Evolutionary conservation across 345 rosid species (phyloP), one percentile per base, ranked within the genome.

Genomic region (Hibiscus trionum): DNA sequence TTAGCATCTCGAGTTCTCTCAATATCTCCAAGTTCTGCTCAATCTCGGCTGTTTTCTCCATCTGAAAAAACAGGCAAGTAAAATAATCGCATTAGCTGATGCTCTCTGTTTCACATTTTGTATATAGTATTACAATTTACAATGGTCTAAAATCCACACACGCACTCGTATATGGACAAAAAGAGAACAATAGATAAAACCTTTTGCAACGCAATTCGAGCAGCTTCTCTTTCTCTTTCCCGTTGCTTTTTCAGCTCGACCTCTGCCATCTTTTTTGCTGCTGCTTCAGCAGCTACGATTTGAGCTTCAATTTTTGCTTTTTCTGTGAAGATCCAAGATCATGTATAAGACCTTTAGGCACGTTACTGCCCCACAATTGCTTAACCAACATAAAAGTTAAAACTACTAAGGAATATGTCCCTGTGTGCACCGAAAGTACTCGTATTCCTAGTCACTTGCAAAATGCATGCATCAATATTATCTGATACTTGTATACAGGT

Each of bases 221-320:
- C 90, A 37, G 92, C 92, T 80, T 90, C 92, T 69, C 96, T 81
- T 66, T 88, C 83, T 46, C 68, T 88, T 79, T 85, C 91, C 15
- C 93, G 82, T 61, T 81, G 84, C 75, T 65, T 75, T 82, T 77
- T 94, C 77, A 79, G 58, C 75, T 94, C 94, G 2, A 58, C 72
- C 80, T 87, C 88, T 61, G 82, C 84, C 78, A 81, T 83, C 79
- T 56, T 77, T 70, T 72, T 78, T 2, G 80, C 59, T 55, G 94
- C 93, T 66, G 84, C 84, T 84, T 80, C 85, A 37, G 91, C 90
- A 35, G 89, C 93, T 83, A 68, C 74, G 15, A 91, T 86, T 75
- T 86, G 87, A 1, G 95, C 90, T 80, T 90, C 97, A 58, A 90
- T 88, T 77, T 80, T 83, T 15, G 87, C 87, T 71, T 77, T 86